A percentile compares a stretch with the other conserved stretches of the same genome.
These are phyloP conservation scores for Claviceps quebecensis DNA, from an alignment of 2,329 filamentous ascomycete species.

Conservation along the genomic window DNA sequence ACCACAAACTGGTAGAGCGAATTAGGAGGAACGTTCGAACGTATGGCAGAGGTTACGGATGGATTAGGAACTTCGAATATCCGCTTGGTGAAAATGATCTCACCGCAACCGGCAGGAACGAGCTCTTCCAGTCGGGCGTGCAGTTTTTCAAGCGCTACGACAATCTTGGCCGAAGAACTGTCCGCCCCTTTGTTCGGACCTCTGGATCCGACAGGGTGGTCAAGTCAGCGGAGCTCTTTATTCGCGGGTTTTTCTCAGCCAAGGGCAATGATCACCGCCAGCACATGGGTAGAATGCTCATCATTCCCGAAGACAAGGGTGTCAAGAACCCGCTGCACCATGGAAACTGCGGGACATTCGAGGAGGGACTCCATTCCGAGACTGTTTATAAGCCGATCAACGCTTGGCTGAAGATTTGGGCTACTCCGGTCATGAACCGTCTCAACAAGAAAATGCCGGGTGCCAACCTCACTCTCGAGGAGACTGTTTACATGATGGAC, in stretches of 20 bases:
- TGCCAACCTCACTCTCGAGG: constrained; percentile 45
- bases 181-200: constrained; percentile 56
- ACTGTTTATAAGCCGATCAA: constrained; percentile 36
- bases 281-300: constrained; percentile 41
- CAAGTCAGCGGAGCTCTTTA: constrained; percentile 62
- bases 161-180: constrained; percentile 34
- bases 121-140: constrained; percentile 61
- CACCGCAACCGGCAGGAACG: constrained; percentile 49
- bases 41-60: constrained; percentile 52
- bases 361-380: constrained; percentile 37
- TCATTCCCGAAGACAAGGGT: constrained; percentile 51
- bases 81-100: constrained; percentile 55
- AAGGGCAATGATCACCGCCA: constrained; percentile 24
- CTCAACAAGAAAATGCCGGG: constrained; percentile 57
- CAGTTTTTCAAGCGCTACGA: constrained; percentile 65
- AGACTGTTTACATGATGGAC: constrained; percentile 69
- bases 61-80: constrained; percentile 60
- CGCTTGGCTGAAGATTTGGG: constrained; percentile 49
- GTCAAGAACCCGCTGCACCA: constrained; percentile 77
- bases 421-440: constrained; percentile 51
- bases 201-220: constrained; percentile 59
- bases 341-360: constrained; percentile 56
- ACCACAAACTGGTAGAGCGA: constrained; percentile 47
- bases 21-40: constrained; percentile 44
- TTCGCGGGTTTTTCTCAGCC: constrained; percentile 51